These are phyloP conservation scores for Colletotrichum theobromicola DNA, from an alignment of 2,329 filamentous ascomycete species.

Conservation along the genomic window DNA sequence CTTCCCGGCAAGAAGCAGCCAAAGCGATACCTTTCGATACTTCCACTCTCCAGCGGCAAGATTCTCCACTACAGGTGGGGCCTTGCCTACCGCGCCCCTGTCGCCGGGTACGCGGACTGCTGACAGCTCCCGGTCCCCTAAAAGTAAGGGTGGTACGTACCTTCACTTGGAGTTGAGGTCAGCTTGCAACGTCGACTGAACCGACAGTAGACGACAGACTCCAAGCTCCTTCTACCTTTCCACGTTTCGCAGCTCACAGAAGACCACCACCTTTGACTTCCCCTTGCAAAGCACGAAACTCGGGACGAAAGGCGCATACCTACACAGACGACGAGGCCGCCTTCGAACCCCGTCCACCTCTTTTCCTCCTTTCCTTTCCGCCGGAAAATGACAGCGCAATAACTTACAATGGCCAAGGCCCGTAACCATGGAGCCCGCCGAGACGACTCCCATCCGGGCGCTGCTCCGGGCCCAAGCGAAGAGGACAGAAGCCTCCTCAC, in stretches of 20 bases:
- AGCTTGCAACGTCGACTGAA: slow-evolving; percentile 19
- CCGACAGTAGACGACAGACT: neutral
- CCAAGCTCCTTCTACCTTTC: neutral
- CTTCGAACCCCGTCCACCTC: neutral
- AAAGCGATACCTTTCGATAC: neutral
- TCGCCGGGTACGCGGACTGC: slow-evolving; percentile 6
- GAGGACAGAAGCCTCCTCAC: slow-evolving; percentile 28
- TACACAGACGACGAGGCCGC: neutral
- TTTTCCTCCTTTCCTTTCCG: neutral
- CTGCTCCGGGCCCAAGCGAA: slow-evolving; percentile 14
- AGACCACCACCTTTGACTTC: neutral
- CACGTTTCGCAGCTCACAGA: neutral
- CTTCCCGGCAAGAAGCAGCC: neutral
- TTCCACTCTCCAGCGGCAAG: neutral
- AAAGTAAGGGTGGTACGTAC: slow-evolving; percentile 1
- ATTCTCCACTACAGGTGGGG: neutral
- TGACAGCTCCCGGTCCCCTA: slow-evolving; percentile 16
- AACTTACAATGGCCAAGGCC: slow-evolving; percentile 26
- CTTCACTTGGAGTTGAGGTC: neutral
- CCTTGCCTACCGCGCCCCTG: neutral
- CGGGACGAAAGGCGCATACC: neutral
- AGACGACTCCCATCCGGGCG: slow-evolving; percentile 19
- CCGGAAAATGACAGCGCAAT: slow-evolving; percentile 24
- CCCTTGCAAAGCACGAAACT: neutral
- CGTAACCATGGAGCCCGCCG: slow-evolving; percentile 21